phyloP scores from a whole-genome alignment of 805 yeast genomes.

The Candida incommunis region DNA sequence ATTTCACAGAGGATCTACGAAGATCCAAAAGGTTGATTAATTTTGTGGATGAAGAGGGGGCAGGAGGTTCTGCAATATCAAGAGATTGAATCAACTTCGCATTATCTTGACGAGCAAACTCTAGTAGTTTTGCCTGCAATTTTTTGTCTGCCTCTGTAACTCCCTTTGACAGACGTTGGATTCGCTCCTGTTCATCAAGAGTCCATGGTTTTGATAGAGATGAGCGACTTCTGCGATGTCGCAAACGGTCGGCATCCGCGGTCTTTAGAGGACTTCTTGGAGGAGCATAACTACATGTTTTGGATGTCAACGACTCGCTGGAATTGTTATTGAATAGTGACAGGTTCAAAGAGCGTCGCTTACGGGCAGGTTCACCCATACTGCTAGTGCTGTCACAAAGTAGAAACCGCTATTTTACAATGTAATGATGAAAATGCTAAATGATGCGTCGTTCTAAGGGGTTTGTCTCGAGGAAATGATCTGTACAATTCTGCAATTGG shows the following conservation, averaged over 20 bases:
- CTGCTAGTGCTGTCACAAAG: too few species aligned
- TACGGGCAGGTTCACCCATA: not conserved
- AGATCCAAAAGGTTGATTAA: not conserved
- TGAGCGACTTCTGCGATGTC: not conserved
- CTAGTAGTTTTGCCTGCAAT: not conserved
- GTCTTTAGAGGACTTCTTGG: too few species aligned
- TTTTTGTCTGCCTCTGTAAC: not conserved
- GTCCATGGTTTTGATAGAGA: not conserved
- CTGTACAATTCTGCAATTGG: too few species aligned
- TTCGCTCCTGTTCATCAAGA: not conserved
- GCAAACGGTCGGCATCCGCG: not conserved
- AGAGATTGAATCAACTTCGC: not conserved
- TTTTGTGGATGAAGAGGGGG: not conserved
- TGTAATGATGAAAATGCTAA: too few species aligned
- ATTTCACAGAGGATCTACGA: not conserved
- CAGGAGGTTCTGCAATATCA: not conserved
- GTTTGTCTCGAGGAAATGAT: too few species aligned
- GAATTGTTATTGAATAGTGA: not conserved
- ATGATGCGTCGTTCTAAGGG: too few species aligned
- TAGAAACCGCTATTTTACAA: not conserved
- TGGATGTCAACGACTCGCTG: too few species aligned
- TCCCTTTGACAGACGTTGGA: not conserved
- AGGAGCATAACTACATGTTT: not conserved
- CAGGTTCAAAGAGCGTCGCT: conserved; percentile 1
- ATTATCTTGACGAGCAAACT: not conserved